Evolutionary conservation across 495 filamentous ascomycete species (phyloP), one percentile per base, ranked within the genome.

Genomic region (Penicillium dipodomyicola): DNA sequence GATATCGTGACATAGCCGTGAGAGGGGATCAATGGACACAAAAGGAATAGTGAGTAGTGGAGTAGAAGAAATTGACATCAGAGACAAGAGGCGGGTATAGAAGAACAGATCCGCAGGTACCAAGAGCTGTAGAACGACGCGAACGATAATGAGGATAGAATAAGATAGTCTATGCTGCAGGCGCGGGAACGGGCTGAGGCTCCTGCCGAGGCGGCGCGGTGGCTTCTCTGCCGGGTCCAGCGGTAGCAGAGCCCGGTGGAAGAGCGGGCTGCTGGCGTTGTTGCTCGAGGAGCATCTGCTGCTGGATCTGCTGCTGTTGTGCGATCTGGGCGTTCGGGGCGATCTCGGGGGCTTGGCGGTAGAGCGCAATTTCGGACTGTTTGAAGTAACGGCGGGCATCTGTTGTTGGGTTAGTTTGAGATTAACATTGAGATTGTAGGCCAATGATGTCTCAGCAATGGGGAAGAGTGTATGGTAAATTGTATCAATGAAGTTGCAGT

Each of bases 361-460:
- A 97, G 45, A 99, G 88, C 54, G 96, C 91, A 68, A 99, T 99
- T 75, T 99, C 94, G 50, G 91, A 96, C 74, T 99, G 94, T 70
- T 99, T 99, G 80, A 99, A 99, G 76, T 99, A 99, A 58, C 94
- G 85, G 61, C 94, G 82, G 41, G 95, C 95, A 70, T 99, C 94
- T 95, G 65, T 45, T 40, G 20, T 54, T 12, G 41, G 10, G 32
- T 54, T 47, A 54, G 52, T 39, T 37, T 30, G 10, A 43, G 20
- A 40, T 33, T 33, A 10, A 3, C 25, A 32, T 29, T 14, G n/a
- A 43, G 32, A 49, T 30, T 40, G 49, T 42, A 44, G 44, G 57
- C 57, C 47, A 54, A 37, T 39, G 49, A 10, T 27, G 54, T 37
- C 51, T 35, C 39, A 46, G 44, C 22, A 27, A 32, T 19, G 48